Base-by-base conservation (phyloP, 1,139 yeast species). In the Zygoascus meyerae region DNA sequence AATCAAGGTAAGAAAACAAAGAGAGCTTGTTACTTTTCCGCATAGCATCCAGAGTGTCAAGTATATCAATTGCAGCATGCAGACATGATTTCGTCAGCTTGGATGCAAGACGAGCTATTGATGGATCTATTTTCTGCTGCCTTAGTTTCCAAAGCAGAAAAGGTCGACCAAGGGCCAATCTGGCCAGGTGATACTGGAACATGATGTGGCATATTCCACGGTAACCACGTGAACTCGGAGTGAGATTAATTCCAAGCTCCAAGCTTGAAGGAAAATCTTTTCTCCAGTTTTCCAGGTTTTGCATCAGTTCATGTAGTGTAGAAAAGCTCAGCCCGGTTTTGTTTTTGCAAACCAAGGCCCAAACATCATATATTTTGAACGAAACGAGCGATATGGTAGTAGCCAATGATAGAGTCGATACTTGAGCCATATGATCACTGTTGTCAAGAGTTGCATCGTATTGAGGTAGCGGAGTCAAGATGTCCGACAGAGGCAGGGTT, bases 221-320 rank as follows among this genome's bases (percentile, higher is more conserved):
- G 72, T 31, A 44, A 11, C 34, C 32, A 6, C 43, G 29, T 6
- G 39, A 42, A 8, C 14, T 28, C 2, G 35, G 35, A 12, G 10
- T 14, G 29, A 44, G 16, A 30, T 6, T 28, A 8, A 12, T n/a
- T 2, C 10, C 14, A 15, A 18, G 33, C 11, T 42, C 40, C n/a
- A 42, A 40, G 6, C 29, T 33, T 2, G 38, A 21, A 3, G 47
- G 47, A 10, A 44, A 34, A 6, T 34, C 32, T 21, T 39, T 32
- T 26, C 42, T 17, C 47, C 47, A 44, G 9, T 34, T 28, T 11
- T 44, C 47, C 8, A 44, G 36, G 4, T 33, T 35, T n/a, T 10
- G 17, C 42, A 18, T 34, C 5, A 44, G 34, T 8, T 30, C 42
- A 34, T 28, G 16, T 16, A 44, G 38, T 1, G 28, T 34, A 7